Evolutionary conservation across 768 basidiomycete species (phyloP).

Genomic region (Termitomyces heimii): DNA sequence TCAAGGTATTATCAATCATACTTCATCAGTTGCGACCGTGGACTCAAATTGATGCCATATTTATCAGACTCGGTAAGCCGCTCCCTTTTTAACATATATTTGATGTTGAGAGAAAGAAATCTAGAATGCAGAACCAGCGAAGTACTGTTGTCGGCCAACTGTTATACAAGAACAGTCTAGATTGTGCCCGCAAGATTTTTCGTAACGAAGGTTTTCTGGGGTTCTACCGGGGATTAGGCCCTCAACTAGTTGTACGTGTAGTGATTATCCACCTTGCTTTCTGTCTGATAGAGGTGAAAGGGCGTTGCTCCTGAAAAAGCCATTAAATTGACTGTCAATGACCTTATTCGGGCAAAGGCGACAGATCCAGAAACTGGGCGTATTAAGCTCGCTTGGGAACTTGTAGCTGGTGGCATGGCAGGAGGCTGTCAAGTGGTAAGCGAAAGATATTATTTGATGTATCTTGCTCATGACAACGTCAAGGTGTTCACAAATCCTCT

Average conservation of each 20-base stretch:
- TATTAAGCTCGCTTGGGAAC: slow-evolving; percentile 87
- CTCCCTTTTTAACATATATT: neutral
- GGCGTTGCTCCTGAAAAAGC: slow-evolving; percentile 97
- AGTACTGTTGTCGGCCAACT: slow-evolving; percentile 95
- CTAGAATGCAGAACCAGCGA: slow-evolving; percentile 95
- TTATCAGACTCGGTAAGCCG: slow-evolving; percentile 51
- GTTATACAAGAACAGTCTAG: slow-evolving; percentile 92
- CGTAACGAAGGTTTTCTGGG: slow-evolving; percentile 90
- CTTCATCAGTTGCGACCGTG: neutral
- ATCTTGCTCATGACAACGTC: slow-evolving; percentile 7
- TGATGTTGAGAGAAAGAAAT: neutral
- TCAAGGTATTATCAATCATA: slow-evolving; percentile 51
- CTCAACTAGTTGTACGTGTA: slow-evolving; percentile 79
- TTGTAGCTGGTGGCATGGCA: slow-evolving; percentile 86
- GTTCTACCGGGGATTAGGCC: slow-evolving; percentile 96
- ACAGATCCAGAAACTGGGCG: slow-evolving; percentile 96
- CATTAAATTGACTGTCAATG: slow-evolving; percentile 96
- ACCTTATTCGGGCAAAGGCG: slow-evolving; percentile 73
- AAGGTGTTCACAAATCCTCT: slow-evolving; percentile 97
- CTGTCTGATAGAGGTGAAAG: slow-evolving; percentile 29
- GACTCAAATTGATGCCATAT: neutral
- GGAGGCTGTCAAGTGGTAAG: slow-evolving; percentile 97
- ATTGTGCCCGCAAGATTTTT: slow-evolving; percentile 92
- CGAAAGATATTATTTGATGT: slow-evolving; percentile 14
- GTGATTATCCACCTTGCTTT: neutral